Evolutionary conservation across 441 rosid species (phyloP), one percentile per base, ranked within the genome.

Genomic region (Oxalis stricta): DNA sequence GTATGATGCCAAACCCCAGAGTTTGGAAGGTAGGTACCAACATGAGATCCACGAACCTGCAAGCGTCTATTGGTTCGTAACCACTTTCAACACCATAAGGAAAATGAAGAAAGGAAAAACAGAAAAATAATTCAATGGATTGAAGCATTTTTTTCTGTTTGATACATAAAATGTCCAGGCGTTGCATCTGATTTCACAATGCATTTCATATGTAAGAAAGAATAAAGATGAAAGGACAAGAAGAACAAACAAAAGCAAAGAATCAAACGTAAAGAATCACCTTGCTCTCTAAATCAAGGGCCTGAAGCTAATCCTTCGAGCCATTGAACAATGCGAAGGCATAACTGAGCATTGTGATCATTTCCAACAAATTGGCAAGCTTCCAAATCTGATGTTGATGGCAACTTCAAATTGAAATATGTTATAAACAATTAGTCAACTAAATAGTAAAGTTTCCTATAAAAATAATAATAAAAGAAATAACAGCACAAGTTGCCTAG

Each of bases 1-100:
- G 99, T 91, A 42, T 86, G 91, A 67, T 76, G 74, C 99, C 96
- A 86, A 63, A 91, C 68, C 55, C 99, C 96, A 63, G 96, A 83
- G 50, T 68, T 81, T 31, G 95, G 91, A 57, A 82, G 96, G 68
- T 86, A 91, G 32, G 88, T 74, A 56, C 99, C 99, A 48, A 86
- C 85, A 72, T 86, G 87, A 72, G 88, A 81, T 58, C 96, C 99
- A 30, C 71, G 71, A 60, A 86, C 79, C 99, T 91, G 78, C 45
- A 62, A 51, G 36, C 29, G 64, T 41, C 21, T 55, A 50, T 17
- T 21, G 32, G 49, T 38, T 20, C 2, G 13, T 30, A 40, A 26
- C 19, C n/a, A n/a, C n/a, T n/a, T n/a, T n/a, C n/a, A n/a, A n/a
- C n/a, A n/a, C n/a, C n/a, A n/a, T n/a, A n/a, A n/a, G n/a, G n/a